Conservation (phyloP, 176 grass and related monocot genomes). For the Triticum dicoccoides region DNA sequence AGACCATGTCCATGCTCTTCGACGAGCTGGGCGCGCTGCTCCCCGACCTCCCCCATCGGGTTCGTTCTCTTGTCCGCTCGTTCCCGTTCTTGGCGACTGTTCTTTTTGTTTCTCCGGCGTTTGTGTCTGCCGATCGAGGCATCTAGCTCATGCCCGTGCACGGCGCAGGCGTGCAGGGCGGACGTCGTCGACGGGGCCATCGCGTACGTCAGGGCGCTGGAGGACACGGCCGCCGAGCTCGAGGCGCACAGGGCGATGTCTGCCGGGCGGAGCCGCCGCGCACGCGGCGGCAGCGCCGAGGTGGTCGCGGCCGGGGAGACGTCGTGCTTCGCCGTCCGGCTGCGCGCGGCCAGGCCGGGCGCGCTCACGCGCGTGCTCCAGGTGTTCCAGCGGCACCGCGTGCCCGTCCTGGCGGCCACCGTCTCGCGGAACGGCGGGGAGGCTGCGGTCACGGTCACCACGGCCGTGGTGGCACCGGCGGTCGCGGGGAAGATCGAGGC, state of each 20-base stretch:
- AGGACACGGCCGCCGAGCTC: constrained; percentile 11
- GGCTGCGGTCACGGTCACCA: constrained; percentile 19
- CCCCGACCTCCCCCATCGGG: neutral
- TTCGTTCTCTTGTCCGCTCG: neutral
- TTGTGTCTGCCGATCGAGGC: neutral
- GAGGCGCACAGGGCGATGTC: constrained; percentile 5
- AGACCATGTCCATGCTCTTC: constrained; percentile 19
- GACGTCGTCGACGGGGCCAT: constrained; percentile 43
- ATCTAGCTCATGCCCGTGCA: neutral
- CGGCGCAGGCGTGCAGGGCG: constrained; percentile 16
- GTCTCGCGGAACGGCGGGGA: neutral
- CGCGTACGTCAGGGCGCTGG: constrained; percentile 33
- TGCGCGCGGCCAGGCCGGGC: neutral
- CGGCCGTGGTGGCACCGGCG: neutral
- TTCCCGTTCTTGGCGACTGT: neutral
- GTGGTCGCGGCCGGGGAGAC: neutral
- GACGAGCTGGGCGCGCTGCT: constrained; percentile 21
- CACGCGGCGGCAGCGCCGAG: neutral
- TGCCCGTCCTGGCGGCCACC: constrained; percentile 24
- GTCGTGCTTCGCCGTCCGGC: constrained; percentile 31
- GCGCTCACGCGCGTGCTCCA: constrained; percentile 14
- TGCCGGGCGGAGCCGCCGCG: neutral
- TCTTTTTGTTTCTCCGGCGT: neutral
- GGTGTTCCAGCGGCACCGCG: constrained; percentile 36
- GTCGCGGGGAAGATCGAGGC: constrained; percentile 32